Evolutionary conservation across 148 eudicot species (phyloP), one percentile per base, ranked within the genome.

Genomic region (Rheum nobile): DNA sequence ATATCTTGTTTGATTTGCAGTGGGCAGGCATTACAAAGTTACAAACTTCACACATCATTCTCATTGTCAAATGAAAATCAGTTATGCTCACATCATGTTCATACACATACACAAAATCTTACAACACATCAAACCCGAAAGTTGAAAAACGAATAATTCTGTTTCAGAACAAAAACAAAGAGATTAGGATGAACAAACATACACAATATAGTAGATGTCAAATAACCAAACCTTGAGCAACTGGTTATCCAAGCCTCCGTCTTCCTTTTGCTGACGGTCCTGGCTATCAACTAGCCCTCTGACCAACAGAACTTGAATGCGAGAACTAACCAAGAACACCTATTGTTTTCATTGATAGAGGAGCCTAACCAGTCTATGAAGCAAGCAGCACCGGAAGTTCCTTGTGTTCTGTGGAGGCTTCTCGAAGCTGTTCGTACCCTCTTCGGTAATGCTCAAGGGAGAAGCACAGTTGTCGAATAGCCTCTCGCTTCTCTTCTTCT

Each of bases 401-500:
- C 74, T 76, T 88, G 79, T 86, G 84, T 72, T 74, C 88, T 0
- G 75, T 71, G 71, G 86, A 82, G 34, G 92, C 90, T 82, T 86
- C 76, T 50, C 92, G 86, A 48, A 93, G 88, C 72, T 75, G 79
- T 22, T 85, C 83, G 61, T 90, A 90, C 17, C 84, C 88, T 46
- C 68, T 78, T 69, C 94, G 83, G 46, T 93, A 93, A 74, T 90
- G 92, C 79, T 93, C 96, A 38, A 93, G 83, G 6, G 96, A 89
- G 86, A 86, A 80, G 75, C 98, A 93, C 68, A 93, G 80, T 77
- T 93, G 98, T 76, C 96, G 74, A 21, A 93, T 93, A 1, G 85
- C 98, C 80, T 93, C 98, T 50, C 96, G 75, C 59, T 93, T 93
- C 73, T 82, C 91, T 79, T 93, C 98, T 21, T 96, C 96, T 21